Percentiles rank a stretch among this genome's conserved stretches.
Evolutionary conservation across 148 eudicot species (phyloP).

Genomic region (Rhododendron griersonianum): DNA sequence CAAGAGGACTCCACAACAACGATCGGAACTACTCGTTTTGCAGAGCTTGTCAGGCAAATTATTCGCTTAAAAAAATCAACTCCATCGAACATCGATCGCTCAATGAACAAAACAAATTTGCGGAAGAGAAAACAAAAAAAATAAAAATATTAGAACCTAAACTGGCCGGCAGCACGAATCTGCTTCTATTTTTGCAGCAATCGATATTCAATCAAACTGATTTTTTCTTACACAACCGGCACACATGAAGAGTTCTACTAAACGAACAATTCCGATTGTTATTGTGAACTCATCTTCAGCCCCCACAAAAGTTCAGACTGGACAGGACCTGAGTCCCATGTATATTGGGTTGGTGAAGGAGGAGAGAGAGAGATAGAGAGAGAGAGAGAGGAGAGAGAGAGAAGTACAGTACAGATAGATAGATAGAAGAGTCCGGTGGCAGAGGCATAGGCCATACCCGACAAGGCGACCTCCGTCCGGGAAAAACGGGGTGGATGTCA

Average conservation of each 20-base stretch:
- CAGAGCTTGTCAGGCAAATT: no score
- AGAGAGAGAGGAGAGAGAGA: not conserved
- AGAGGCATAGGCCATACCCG: slow-evolving; percentile 20
- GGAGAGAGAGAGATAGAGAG: not conserved
- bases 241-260: not conserved
- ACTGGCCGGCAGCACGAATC: no score
- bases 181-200: not conserved
- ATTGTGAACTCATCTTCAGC: not conserved
- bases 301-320: not conserved
- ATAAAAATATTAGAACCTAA: no score
- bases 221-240: not conserved
- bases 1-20: not conserved
- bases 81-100: no score
- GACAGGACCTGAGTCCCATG: not conserved
- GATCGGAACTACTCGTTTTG: not conserved
- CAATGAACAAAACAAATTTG: no score
- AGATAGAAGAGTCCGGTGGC: slow-evolving; percentile 14
- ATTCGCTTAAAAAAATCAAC: no score
- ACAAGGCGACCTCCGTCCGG: slow-evolving; percentile 62
- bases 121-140: no score
- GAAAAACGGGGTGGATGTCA: slow-evolving; percentile 56
- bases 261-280: not conserved
- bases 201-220: not conserved
- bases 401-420: not conserved
- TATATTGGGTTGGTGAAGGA: not conserved